phyloP scores from a whole-genome alignment of 2,329 filamentous ascomycete genomes.

The Aspergillus fijiensis region DNA sequence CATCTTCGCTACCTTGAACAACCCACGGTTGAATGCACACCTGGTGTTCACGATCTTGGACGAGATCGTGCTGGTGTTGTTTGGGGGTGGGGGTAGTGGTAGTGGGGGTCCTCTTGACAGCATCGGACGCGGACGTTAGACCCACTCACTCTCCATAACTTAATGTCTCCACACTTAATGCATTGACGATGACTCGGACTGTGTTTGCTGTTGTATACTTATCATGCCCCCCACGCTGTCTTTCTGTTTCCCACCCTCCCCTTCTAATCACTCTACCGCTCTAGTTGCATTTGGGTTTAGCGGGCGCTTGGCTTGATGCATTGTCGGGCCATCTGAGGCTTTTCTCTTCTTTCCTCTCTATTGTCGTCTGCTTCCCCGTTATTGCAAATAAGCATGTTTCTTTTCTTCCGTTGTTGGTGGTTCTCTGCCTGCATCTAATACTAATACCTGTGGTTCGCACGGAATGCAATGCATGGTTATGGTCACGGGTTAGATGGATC shows the following conservation, averaged over 20 bases:
- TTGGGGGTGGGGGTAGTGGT: constrained; percentile 40
- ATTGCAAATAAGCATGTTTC: background rate
- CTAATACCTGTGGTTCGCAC: too few species aligned
- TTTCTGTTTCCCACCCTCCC: too few species aligned
- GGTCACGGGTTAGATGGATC: too few species aligned
- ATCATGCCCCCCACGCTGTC: too few species aligned
- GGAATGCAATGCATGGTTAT: too few species aligned
- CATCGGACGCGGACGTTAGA: background rate
- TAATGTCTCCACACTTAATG: background rate
- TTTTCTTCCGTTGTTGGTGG: background rate
- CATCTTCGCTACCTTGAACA: constrained; percentile 89
- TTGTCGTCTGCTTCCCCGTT: background rate
- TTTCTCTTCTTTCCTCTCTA: background rate
- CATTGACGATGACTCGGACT: background rate
- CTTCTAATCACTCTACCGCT: too few species aligned
- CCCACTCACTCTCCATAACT: background rate
- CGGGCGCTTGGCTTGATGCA: background rate
- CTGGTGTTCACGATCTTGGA: constrained; percentile 70
- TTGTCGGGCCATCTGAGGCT: too few species aligned
- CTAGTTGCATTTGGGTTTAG: background rate
- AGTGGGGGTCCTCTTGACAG: background rate
- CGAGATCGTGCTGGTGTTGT: constrained; percentile 66
- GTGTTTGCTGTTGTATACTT: too few species aligned
- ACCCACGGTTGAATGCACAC: constrained; percentile 77
- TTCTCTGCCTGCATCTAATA: too few species aligned